Evolutionary conservation across 2,329 filamentous ascomycete genomes (phyloP).

Genomic region (Trichoderma citrinoviride): DNA sequence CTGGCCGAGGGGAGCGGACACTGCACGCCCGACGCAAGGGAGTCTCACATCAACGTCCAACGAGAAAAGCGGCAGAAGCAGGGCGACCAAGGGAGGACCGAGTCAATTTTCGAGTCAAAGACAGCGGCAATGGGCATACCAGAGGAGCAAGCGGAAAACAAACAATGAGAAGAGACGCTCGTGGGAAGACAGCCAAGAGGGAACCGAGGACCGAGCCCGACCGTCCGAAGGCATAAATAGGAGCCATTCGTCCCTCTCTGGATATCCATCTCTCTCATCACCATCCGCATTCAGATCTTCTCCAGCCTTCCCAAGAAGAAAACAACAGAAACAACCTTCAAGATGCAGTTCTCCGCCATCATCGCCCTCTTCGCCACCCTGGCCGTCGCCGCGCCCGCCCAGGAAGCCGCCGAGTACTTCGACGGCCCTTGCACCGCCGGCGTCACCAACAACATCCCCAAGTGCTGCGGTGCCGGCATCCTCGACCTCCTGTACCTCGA

Average conservation of each 20-base stretch:
- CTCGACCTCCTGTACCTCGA: conserved; percentile 21
- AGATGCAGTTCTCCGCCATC: conserved; percentile 26
- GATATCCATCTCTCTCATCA: not conserved
- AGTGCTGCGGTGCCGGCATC: conserved; percentile 24
- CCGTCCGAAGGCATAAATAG: conserved; percentile 19
- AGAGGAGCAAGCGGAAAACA: not conserved
- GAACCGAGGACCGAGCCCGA: not conserved
- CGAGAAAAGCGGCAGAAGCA: not conserved
- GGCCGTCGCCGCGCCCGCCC: conserved; percentile 22
- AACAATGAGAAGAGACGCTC: not conserved
- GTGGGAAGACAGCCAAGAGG: not conserved
- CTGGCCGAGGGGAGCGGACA: not conserved
- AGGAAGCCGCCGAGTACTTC: not conserved
- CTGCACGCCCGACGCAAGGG: not conserved
- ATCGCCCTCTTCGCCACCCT: conserved; percentile 24
- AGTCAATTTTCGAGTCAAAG: not conserved
- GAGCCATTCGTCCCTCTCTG: not conserved
- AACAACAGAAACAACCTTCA: conserved; percentile 6
- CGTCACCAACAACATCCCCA: conserved; percentile 18
- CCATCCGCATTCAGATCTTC: not conserved
- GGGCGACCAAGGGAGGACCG: not conserved
- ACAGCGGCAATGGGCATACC: not conserved
- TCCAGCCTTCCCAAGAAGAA: not conserved
- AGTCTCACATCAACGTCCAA: conserved; percentile 12
- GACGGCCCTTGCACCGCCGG: conserved; percentile 10